phyloP scores from a whole-genome alignment of 1,284 basidiomycete genomes.

The Tetrapyrgos nigripes region DNA sequence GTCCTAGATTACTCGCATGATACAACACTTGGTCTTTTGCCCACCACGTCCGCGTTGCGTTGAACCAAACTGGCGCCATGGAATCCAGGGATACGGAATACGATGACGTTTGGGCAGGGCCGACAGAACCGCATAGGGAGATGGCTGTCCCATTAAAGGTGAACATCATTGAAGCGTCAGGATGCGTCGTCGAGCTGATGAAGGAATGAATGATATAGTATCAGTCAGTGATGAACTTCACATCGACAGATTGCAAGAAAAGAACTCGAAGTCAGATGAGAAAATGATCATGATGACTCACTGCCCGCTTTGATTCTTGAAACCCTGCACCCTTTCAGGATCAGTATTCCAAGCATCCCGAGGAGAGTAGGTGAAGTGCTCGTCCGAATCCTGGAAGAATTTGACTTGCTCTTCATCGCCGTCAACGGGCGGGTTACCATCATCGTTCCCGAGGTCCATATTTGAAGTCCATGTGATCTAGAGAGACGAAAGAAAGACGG shows the following conservation, averaged over 20 bases:
- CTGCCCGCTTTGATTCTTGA: slow-evolving; percentile 34
- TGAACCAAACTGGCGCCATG: slow-evolving; percentile 11
- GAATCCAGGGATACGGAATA: slow-evolving; percentile 29
- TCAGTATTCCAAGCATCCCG: slow-evolving; percentile 17
- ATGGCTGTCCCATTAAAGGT: slow-evolving; percentile 34
- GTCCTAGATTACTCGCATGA: slow-evolving; percentile 27
- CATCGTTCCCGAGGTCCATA: slow-evolving; percentile 2
- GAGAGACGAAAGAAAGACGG: background rate
- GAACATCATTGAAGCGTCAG: slow-evolving; percentile 31
- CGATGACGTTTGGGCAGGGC: slow-evolving; percentile 19
- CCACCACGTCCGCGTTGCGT: slow-evolving; percentile 14
- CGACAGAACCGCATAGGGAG: slow-evolving; percentile 27
- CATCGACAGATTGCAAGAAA: background rate
- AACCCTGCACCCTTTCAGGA: slow-evolving; percentile 1
- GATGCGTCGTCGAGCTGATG: slow-evolving; percentile 30
- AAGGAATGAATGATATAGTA: background rate
- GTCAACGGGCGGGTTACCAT: background rate
- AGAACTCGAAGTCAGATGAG: no score
- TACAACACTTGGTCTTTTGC: slow-evolving; percentile 20
- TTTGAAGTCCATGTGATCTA: slow-evolving; percentile 19
- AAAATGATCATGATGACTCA: slow-evolving; percentile 30
- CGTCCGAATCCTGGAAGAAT: slow-evolving; percentile 13
- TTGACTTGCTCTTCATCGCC: background rate
- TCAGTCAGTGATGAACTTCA: background rate
- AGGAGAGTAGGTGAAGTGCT: slow-evolving; percentile 18